Percentiles rank a stretch among this genome's conserved stretches.
Evolutionary conservation across 116 monocot genomes (phyloP).

Genomic region (Posidonia oceanica): DNA sequence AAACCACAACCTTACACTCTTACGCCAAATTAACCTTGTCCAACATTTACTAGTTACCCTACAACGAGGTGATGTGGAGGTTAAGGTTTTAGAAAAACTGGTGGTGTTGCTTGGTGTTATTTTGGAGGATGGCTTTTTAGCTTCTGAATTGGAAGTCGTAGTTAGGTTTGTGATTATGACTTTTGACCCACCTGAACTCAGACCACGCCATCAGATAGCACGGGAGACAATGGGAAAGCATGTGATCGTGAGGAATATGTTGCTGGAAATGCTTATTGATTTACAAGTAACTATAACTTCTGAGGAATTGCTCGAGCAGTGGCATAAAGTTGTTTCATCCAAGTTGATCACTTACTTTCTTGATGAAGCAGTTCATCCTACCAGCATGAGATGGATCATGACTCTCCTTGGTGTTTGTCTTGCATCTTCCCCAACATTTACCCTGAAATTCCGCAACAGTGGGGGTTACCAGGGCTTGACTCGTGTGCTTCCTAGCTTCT

Average conservation of each 20-base stretch:
- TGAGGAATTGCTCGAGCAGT: constrained; percentile 92
- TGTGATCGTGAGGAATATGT: constrained; percentile 96
- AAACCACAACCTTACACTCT: constrained; percentile 90
- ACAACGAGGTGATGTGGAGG: constrained; percentile 96
- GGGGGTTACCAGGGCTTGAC: constrained; percentile 78
- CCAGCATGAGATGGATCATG: constrained; percentile 99
- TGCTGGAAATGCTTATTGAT: constrained; percentile 97
- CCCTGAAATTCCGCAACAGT: constrained; percentile 68
- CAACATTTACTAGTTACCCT: constrained; percentile 96
- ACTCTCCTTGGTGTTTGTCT: constrained; percentile 97
- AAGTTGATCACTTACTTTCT: constrained; percentile 95
- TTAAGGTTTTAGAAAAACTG: constrained; percentile 85
- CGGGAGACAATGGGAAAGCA: constrained; percentile 97
- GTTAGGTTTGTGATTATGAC: constrained; percentile 98
- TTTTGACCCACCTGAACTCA: constrained; percentile 74
- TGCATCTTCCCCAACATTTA: constrained; percentile 80
- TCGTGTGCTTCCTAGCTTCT: constrained; percentile 81
- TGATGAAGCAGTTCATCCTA: constrained; percentile 98
- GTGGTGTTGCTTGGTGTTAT: constrained; percentile 96
- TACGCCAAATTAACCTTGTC: constrained; percentile 91
- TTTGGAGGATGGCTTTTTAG: constrained; percentile 94
- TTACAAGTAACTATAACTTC: constrained; percentile 81
- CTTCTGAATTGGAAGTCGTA: constrained; percentile 90
- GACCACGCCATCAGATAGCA: constrained; percentile 28
- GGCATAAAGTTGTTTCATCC: constrained; percentile 99